phyloP scores from a whole-genome alignment of 345 rosid species.

The Carallia pectinifolia region DNA sequence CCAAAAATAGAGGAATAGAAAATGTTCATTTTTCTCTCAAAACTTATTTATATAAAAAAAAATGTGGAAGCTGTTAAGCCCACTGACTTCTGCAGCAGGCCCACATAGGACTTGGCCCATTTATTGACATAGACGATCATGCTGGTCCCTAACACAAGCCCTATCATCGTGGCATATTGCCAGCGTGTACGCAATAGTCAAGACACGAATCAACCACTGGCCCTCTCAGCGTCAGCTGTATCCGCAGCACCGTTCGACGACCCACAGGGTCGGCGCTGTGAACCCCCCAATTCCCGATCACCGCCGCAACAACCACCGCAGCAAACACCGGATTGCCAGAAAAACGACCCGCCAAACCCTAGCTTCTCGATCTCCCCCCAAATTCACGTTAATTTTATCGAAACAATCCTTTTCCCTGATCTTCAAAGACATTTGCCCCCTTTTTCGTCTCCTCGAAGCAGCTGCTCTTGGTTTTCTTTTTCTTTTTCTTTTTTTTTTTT shows the following conservation, averaged over 20 bases:
- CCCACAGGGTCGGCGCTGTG: conserved; percentile 10
- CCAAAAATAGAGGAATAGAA: too few relatives aligned
- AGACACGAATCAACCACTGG: neutral
- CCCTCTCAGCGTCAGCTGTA: neutral
- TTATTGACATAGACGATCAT: too few relatives aligned
- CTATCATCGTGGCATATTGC: neutral
- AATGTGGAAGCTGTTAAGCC: too few relatives aligned
- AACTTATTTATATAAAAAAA: too few relatives aligned
- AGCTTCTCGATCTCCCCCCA: conserved; percentile 7
- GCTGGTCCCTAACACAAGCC: too few relatives aligned
- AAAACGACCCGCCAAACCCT: neutral
- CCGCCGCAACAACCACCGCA: neutral
- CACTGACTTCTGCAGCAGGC: too few relatives aligned
- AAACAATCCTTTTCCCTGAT: neutral
- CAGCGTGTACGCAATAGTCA: neutral
- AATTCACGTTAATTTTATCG: neutral
- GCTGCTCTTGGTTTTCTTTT: too few relatives aligned
- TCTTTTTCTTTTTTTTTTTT: neutral
- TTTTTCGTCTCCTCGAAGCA: neutral
- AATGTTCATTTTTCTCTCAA: too few relatives aligned
- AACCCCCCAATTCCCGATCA: neutral
- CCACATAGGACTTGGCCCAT: too few relatives aligned
- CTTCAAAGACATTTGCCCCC: neutral
- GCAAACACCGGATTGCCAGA: neutral
- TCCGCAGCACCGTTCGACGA: neutral